Conservation (phyloP, 768 basidiomycete genomes). For the Collybia nuda region DNA sequence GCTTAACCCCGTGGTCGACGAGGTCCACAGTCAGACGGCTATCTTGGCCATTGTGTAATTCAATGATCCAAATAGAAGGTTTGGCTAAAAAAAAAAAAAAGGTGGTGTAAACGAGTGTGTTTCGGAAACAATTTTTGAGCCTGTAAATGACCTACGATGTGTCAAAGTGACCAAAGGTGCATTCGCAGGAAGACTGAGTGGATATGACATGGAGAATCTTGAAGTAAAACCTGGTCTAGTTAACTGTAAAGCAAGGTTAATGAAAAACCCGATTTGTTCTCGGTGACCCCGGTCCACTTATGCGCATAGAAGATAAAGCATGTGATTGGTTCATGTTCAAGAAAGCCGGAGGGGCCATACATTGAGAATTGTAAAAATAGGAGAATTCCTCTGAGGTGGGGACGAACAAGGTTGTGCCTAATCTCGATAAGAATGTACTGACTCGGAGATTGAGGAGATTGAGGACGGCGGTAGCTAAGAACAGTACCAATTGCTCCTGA, state of each 20-base stretch:
- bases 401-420: too few relatives aligned
- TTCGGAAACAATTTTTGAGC: neutral
- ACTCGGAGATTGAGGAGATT: too few relatives aligned
- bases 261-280: neutral
- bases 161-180: constrained; percentile 65
- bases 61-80: constrained; percentile 69
- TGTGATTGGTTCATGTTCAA: constrained; percentile 17
- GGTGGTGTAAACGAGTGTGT: neutral
- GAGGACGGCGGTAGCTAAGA: too few relatives aligned
- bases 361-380: too few relatives aligned
- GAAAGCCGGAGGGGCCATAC: neutral
- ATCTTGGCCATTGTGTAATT: constrained; percentile 78
- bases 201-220: constrained; percentile 36
- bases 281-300: neutral
- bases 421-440: too few relatives aligned
- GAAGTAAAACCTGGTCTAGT: neutral
- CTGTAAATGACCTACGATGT: constrained; percentile 45
- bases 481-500: neutral
- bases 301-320: constrained; percentile 5
- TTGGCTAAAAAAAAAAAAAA: constrained; percentile 40
- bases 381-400: too few relatives aligned
- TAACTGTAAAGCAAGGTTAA: neutral
- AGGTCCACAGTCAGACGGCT: constrained; percentile 63
- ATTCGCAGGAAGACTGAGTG: constrained; percentile 46
- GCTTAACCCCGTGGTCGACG: constrained; percentile 58